A percentile compares a stretch with the other conserved stretches of the same genome.
These are phyloP conservation scores for Austroboletus novae-zelandiae DNA, from an alignment of 1,284 basidiomycete genomes.

Conservation along the genomic window DNA sequence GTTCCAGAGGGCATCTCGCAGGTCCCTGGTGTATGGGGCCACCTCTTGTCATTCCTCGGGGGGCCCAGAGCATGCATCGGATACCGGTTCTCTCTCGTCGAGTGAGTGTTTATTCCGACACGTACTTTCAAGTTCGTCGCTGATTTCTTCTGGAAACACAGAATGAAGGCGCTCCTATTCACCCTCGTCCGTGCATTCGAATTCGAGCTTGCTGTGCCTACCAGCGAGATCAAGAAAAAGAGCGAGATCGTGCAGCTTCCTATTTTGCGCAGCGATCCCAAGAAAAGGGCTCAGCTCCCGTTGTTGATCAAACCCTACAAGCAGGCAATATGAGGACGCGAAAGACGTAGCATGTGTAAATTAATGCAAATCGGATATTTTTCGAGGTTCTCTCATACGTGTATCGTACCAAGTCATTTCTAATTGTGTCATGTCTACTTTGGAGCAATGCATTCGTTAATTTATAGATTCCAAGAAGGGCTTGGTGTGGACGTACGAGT, in stretches of 20 bases:
- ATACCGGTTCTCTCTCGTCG: constrained; percentile 67
- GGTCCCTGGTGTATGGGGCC: constrained; percentile 60
- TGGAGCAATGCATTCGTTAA: no score
- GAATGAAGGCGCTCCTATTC: constrained; percentile 60
- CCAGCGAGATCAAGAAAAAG: constrained; percentile 39
- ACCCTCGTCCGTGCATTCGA: constrained; percentile 55
- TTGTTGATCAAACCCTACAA: constrained; percentile 15
- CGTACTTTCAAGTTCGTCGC: neutral
- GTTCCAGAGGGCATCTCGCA: constrained; percentile 42
- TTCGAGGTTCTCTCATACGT: no score
- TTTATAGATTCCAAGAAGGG: no score
- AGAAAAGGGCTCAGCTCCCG: constrained; percentile 12
- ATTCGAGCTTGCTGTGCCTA: constrained; percentile 49
- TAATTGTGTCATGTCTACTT: no score
- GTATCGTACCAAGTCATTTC: no score
- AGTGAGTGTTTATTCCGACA: constrained; percentile 38
- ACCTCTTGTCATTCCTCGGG: constrained; percentile 59
- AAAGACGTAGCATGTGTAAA: no score
- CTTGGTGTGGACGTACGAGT: no score
- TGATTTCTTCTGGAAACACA: constrained; percentile 12
- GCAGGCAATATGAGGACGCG: neutral
- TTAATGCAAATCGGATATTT: no score
- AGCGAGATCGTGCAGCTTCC: constrained; percentile 40
- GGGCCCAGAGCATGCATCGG: constrained; percentile 66
- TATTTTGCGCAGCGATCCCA: constrained; percentile 26